Evolutionary conservation across 176 grass and related monocot species (phyloP), one percentile per base, ranked within the genome.

Genomic region (Otatea glauca): DNA sequence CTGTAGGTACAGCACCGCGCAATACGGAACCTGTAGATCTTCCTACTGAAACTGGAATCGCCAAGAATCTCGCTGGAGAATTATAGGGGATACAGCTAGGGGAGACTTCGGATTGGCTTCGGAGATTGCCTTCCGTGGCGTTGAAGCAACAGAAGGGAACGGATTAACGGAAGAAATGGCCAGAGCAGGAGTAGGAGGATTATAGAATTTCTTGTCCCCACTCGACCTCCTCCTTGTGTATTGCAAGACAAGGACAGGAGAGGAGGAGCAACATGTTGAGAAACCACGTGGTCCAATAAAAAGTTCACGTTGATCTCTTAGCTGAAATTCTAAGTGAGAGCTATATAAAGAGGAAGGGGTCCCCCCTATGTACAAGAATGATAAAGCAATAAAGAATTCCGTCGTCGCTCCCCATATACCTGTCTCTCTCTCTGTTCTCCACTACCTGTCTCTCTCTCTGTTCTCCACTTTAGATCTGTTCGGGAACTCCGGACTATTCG

Each of bases 141-240:
- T 78, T 25, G 41, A 87, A 76, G 50, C 72, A 63, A 85, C 51
- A 51, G 60, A 51, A 75, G 61, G 60, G 60, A 50, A 44, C 13
- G 27, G 81, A 79, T 68, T 84, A 48, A 25, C 67, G 21, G 66
- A 68, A 51, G 72, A 88, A 21, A 75, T 47, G 50, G 41, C 21
- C 11, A 62, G 39, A 80, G 82, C 66, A 86, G 67, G 55, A 39
- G 23, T 8, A 63, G 65, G 83, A 78, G 7, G 20, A n/a, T 21
- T 8, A 10, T 49, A 55, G 18, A 58, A 76, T 39, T 41, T 32
- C n/a, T 20, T 20, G 24, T 29, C 58, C 39, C 58, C 76, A 12
- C 59, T 34, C 7, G 39, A 41, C 32, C 2, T 10, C 78, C 78
- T 43, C 42, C 65, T 56, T 58, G 24, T 35, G 39, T 27, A 18